phyloP scores from a whole-genome alignment of 1,139 yeast species.

The Diutina neorugosa region DNA sequence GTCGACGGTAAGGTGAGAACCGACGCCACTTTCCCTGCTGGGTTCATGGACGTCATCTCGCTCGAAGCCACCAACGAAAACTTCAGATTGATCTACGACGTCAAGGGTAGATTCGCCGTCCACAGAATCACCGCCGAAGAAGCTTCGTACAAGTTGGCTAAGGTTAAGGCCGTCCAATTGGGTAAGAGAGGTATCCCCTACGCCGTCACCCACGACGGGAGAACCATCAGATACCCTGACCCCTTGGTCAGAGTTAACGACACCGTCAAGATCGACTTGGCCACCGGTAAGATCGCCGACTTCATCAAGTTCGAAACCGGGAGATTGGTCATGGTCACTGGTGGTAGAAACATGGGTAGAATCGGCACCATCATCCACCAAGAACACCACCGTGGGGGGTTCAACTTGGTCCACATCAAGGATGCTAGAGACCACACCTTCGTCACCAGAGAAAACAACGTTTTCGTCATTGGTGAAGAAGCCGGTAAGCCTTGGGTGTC shows the following conservation, averaged over 20 bases:
- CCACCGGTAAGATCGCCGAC: constrained; percentile 87
- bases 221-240: constrained; percentile 99
- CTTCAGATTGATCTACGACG: constrained; percentile 97
- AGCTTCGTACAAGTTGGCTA: constrained; percentile 95
- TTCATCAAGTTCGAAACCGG: constrained; percentile 94
- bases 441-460: constrained; percentile 96
- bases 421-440: constrained; percentile 95
- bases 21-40: constrained; percentile 97
- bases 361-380: constrained; percentile 97
- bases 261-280: constrained; percentile 93
- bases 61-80: constrained; percentile 97
- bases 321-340: constrained; percentile 93
- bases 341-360: constrained; percentile 99
- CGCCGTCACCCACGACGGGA: constrained; percentile 98
- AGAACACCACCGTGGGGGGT: constrained; percentile 99
- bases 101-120: constrained; percentile 97
- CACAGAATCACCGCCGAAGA: constrained; percentile 99
- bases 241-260: constrained; percentile 93
- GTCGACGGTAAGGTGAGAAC: constrained; percentile 99
- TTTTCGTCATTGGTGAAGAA: constrained; percentile 88
- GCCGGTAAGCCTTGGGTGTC: constrained; percentile 96
- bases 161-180: constrained; percentile 94
- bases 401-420: constrained; percentile 97
- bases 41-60: constrained; percentile 97
- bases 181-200: constrained; percentile 98